A percentile compares a stretch with the other conserved stretches of the same genome.
Conservation (phyloP, 225 moss, liverwort and hornwort species). For the Pseudisothecium myosuroides region DNA sequence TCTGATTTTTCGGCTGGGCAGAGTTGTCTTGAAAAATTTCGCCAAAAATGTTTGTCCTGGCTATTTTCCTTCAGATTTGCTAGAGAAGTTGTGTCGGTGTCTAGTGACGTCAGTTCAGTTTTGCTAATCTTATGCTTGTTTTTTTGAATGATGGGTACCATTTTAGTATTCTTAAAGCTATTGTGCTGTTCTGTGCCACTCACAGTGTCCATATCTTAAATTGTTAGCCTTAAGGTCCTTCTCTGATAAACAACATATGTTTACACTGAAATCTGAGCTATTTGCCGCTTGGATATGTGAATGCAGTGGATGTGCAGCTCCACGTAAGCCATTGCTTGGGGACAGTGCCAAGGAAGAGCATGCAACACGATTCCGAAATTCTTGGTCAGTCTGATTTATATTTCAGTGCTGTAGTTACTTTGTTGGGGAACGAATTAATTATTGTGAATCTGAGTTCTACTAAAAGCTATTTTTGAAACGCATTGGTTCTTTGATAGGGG, state of each 20-base stretch:
- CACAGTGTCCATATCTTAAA: background rate
- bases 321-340: conserved; percentile 47
- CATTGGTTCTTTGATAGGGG: background rate
- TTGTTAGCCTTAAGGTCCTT: background rate
- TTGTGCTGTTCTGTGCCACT: background rate
- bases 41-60: background rate
- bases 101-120: background rate
- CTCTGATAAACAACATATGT: background rate
- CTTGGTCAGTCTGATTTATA: conserved; percentile 40
- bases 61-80: background rate
- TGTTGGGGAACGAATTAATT: background rate
- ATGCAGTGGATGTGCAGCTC: conserved; percentile 96
- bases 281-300: conserved; percentile 4
- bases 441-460: background rate
- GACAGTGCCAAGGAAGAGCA: conserved; percentile 62
- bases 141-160: background rate
- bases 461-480: background rate
- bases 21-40: background rate
- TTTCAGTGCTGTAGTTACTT: background rate
- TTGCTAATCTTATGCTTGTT: background rate
- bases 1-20: background rate
- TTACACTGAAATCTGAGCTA: background rate
- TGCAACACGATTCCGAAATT: conserved; percentile 60
- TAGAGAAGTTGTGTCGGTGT: background rate
- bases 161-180: background rate